A percentile compares a stretch with the other conserved stretches of the same genome.
Conservation (phyloP, 2,329 filamentous ascomycete species). For the Colletotrichum gloeosporioides region DNA sequence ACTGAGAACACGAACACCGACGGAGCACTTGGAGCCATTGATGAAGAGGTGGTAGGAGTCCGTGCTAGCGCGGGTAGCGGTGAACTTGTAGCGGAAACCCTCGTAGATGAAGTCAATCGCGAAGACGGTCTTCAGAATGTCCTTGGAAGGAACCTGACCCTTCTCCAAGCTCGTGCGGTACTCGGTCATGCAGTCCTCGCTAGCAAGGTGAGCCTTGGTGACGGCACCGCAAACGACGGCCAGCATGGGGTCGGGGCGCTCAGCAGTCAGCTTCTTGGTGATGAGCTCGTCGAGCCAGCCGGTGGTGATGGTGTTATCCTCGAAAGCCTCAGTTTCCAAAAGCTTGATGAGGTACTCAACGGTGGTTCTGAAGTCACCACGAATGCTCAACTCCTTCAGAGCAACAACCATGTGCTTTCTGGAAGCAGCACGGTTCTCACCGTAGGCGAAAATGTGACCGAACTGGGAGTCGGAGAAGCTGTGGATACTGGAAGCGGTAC, state of each 20-base stretch:
- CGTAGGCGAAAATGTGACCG: constrained; percentile 98
- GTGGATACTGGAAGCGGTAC: constrained; percentile 95
- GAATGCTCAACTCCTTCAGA: constrained; percentile 98
- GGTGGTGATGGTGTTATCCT: constrained; percentile 98
- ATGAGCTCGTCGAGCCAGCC: constrained; percentile 99
- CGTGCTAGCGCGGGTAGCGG: constrained; percentile 86
- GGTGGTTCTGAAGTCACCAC: constrained; percentile 97
- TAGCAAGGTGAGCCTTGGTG: constrained; percentile 93
- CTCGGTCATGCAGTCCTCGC: constrained; percentile 84
- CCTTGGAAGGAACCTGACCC: constrained; percentile 96
- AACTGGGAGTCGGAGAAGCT: constrained; percentile 99
- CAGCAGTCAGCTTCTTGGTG: constrained; percentile 94
- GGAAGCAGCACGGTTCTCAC: constrained; percentile 94
- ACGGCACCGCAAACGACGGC: constrained; percentile 96
- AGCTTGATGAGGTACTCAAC: constrained; percentile 99
- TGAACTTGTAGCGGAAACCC: constrained; percentile 96
- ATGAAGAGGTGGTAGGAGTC: constrained; percentile 99
- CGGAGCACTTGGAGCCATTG: constrained; percentile 95
- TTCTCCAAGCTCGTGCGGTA: constrained; percentile 91
- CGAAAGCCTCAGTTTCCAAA: constrained; percentile 96
- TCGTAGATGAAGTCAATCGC: constrained; percentile 99
- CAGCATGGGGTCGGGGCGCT: constrained; percentile 90
- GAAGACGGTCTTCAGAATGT: constrained; percentile 97
- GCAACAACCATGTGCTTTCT: constrained; percentile 99
- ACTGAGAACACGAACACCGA: constrained; percentile 89